Conservation (phyloP, 495 filamentous ascomycete species). For the Penicillium ochrochloron region DNA sequence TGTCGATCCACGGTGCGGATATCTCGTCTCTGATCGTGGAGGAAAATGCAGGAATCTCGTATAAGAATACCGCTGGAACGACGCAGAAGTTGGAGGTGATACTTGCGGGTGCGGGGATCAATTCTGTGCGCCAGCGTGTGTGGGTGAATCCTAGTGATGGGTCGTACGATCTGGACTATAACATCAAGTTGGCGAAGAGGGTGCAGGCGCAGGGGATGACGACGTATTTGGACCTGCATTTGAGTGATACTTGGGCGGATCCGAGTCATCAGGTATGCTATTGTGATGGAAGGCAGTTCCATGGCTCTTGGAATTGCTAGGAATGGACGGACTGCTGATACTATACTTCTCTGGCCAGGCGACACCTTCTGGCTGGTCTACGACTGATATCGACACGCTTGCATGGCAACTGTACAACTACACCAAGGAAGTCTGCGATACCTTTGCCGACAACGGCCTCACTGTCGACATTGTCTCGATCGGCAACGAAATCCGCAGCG, state of each 20-base stretch:
- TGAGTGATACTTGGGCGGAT: constrained; percentile 68
- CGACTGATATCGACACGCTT: constrained; percentile 58
- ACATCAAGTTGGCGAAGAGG: constrained; percentile 65
- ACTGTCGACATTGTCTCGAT: constrained; percentile 67
- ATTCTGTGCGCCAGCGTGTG: constrained; percentile 71
- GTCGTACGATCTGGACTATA: constrained; percentile 71
- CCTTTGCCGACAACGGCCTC: constrained; percentile 58
- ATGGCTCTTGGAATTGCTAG: background rate
- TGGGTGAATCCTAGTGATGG: constrained; percentile 74
- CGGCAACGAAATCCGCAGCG: constrained; percentile 69
- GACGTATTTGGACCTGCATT: constrained; percentile 73
- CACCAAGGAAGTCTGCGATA: constrained; percentile 62
- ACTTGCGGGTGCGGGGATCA: constrained; percentile 65
- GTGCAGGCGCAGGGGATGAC: constrained; percentile 65
- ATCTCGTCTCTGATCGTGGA: constrained; percentile 72
- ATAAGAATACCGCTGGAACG: constrained; percentile 59
- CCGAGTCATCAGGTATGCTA: constrained; percentile 46
- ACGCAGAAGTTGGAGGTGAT: constrained; percentile 65
- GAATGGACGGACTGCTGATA: background rate
- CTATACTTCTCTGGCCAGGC: constrained; percentile 25
- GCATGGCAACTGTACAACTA: constrained; percentile 68
- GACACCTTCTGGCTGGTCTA: constrained; percentile 65
- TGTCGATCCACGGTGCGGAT: constrained; percentile 71
- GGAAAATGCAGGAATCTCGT: constrained; percentile 63
- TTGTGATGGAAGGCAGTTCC: background rate